Evolutionary conservation across 352 stramenopile species (phyloP), one percentile per base, ranked within the genome.

Genomic region (Phytophthora melonis): DNA sequence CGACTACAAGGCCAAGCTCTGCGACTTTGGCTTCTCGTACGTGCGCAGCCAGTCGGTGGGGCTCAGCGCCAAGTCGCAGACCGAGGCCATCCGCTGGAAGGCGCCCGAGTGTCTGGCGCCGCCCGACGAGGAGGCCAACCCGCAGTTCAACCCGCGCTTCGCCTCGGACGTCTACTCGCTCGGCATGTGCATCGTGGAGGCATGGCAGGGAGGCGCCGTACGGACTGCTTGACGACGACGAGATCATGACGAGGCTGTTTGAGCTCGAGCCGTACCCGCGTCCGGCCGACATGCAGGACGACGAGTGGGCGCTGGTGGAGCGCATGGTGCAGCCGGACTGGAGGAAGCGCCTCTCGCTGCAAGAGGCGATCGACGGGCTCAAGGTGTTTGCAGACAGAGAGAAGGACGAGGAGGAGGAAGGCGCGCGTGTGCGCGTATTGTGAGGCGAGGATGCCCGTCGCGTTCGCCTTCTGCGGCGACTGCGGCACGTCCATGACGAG

Each of bases 111-210:
- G 73, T 47, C 19, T 80, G 36, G 34, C 62, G 36, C 43, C 52
- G 5, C 10, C 32, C 32, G n/a, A 58, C 30, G 63, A 71, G 47
- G 41, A 39, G 10, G 21, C 43, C 14, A 63, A 57, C 23, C 49
- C 67, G 16, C 32, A 55, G 21, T 52, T 61, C 32, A 69, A 69
- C 39, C 61, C 56, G 14, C 53, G 61, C 14, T 70, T 76, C 30
- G 54, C 68, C 13, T 74, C 73, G 3, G 73, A 80, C 27, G 59
- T 80, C 3, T 80, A 72, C 61, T 69, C 79, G 32, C 76, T 84
- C 47, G 79, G 74, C 3, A 72, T 86, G 68, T 74, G 63, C 34
- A 60, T 86, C 9, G 59, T 84, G 47, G 79, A 83, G 58, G 77
- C 74, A 5, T 57, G 70, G 19, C 45, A 58, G 9, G 21, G 57